Evolutionary conservation across 371 early-diverging fungal genomes (phyloP).

Genomic region (Mortierella sp.): DNA sequence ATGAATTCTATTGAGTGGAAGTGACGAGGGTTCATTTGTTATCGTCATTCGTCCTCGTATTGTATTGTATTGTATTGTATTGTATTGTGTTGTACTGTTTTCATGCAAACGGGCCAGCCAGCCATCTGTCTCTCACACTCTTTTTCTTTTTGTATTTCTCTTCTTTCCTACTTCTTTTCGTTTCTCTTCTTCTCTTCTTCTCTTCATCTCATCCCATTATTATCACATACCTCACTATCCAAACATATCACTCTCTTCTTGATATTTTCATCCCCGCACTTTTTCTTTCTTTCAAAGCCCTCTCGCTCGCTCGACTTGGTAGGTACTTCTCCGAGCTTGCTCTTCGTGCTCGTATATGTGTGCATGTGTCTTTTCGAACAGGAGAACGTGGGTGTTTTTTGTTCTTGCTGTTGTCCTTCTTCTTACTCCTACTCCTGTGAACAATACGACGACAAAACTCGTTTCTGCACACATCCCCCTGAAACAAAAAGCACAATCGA

Average conservation of each 20-base stretch:
- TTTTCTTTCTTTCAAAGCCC: background rate
- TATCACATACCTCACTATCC: background rate
- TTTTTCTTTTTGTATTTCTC: background rate
- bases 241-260: background rate
- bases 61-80: background rate
- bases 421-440: background rate
- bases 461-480: background rate
- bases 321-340: background rate
- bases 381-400: background rate
- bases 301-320: background rate
- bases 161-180: background rate
- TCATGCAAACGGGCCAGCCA: too few relatives aligned
- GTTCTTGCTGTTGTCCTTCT: background rate
- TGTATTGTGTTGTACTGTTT: too few relatives aligned
- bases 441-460: background rate
- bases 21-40: background rate
- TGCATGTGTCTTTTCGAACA: background rate
- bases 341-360: background rate
- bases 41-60: background rate
- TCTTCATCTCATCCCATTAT: background rate
- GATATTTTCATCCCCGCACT: background rate
- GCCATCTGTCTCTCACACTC: background rate
- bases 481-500: background rate
- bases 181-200: background rate
- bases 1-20: background rate